Evolutionary conservation across 306 rosid genomes (phyloP).

Genomic region (Pyrus bretschneideri): DNA sequence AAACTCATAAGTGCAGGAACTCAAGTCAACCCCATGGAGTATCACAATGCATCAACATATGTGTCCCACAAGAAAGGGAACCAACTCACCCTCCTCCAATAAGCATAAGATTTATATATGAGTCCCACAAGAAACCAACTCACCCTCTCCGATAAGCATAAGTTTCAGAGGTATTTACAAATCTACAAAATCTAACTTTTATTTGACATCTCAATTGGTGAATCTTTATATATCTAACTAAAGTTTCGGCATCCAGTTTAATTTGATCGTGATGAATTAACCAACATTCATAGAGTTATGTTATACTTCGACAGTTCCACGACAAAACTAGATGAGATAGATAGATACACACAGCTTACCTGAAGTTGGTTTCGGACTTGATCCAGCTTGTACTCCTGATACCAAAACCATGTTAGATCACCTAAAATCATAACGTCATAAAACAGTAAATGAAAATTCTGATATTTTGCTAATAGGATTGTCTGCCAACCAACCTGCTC

Average conservation of each 20-base stretch:
- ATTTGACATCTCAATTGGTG: neutral
- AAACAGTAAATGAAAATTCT: neutral
- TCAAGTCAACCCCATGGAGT: neutral
- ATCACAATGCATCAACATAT: neutral
- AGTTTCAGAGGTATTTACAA: neutral
- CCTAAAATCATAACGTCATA: neutral
- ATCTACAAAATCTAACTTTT: neutral
- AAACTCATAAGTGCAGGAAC: neutral
- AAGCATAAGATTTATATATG: neutral
- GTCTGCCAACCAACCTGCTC: conserved; percentile 65
- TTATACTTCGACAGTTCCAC: neutral
- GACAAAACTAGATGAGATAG: neutral
- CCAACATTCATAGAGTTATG: neutral
- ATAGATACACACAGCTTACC: conserved; percentile 37
- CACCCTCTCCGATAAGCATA: neutral
- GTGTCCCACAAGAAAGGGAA: neutral
- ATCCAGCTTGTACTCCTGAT: conserved; percentile 85
- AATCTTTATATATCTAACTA: neutral
- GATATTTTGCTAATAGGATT: neutral
- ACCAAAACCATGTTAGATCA: conserved; percentile 25
- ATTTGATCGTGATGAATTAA: neutral
- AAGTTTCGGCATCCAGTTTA: neutral
- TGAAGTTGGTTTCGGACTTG: conserved; percentile 81
- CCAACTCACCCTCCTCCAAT: neutral
- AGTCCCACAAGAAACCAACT: neutral